These are phyloP conservation scores for Baeospora myosura DNA, from an alignment of 1,284 basidiomycete genomes.

Conservation along the genomic window DNA sequence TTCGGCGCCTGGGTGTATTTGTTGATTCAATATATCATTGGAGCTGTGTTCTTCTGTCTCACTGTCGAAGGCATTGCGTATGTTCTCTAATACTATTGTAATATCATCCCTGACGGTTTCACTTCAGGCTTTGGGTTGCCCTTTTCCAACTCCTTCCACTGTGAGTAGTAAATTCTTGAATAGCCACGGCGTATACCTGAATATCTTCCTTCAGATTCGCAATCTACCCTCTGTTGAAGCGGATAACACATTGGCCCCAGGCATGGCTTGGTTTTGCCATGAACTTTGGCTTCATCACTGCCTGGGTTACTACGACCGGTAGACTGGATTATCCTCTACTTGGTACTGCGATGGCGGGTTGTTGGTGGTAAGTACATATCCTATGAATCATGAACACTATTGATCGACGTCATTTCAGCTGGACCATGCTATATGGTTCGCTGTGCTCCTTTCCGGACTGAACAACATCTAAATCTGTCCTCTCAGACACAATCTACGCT, in stretches of 20 bases:
- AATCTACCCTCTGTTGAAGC: conserved; percentile 46
- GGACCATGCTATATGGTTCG: conserved; percentile 63
- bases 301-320: conserved; percentile 38
- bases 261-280: conserved; percentile 60
- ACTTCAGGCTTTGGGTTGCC: conserved; percentile 29
- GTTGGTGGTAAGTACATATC: conserved; percentile 35
- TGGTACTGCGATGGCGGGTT: conserved; percentile 28
- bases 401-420: conserved; percentile 28
- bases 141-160: conserved; percentile 42
- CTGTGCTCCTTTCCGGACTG: neutral
- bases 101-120: neutral
- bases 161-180: conserved; percentile 26
- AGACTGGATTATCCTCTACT: conserved; percentile 30
- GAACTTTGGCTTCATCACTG: conserved; percentile 44
- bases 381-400: too few species aligned
- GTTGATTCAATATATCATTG: conserved; percentile 33
- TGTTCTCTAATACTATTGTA: conserved; percentile 13
- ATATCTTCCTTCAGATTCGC: conserved; percentile 24
- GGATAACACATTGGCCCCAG: conserved; percentile 73
- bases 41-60: conserved; percentile 32
- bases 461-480: neutral
- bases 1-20: conserved; percentile 32
- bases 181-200: conserved; percentile 4
- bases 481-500: conserved; percentile 47
- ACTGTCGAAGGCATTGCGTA: conserved; percentile 33